Evolutionary conservation across 257 asterid species (phyloP).

Genomic region (Solanum pinnatisectum): DNA sequence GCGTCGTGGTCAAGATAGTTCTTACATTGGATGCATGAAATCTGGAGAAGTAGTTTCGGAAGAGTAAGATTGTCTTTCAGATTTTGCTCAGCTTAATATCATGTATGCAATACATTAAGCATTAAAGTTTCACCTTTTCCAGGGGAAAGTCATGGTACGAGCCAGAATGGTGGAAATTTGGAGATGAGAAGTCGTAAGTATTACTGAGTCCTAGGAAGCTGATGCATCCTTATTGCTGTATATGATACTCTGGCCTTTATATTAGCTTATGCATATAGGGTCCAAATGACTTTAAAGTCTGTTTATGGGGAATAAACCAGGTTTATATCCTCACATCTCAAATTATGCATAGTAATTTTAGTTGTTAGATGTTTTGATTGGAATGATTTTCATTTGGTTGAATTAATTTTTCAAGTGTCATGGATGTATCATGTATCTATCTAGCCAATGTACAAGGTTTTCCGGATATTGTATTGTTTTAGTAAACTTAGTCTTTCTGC

Average conservation of each 20-base stretch:
- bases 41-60: slow-evolving; percentile 78
- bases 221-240: background rate
- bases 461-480: background rate
- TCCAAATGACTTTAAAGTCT: background rate
- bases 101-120: background rate
- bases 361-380: background rate
- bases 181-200: slow-evolving; percentile 88
- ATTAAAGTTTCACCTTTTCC: slow-evolving; percentile 12
- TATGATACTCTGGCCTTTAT: background rate
- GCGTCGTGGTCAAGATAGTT: slow-evolving; percentile 55
- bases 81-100: background rate
- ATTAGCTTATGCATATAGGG: background rate
- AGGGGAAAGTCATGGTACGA: slow-evolving; percentile 92
- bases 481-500: background rate
- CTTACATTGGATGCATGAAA: slow-evolving; percentile 95
- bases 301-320: background rate
- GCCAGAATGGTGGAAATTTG: slow-evolving; percentile 98
- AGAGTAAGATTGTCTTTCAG: slow-evolving; percentile 49
- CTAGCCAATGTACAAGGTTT: background rate
- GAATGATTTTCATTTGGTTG: background rate
- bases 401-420: background rate
- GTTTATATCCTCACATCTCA: background rate
- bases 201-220: background rate
- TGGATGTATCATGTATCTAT: background rate
- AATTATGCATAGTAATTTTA: background rate